Evolutionary conservation across 768 basidiomycete genomes (phyloP), one percentile per base, ranked within the genome.

Genomic region (Agrocybe pediades): DNA sequence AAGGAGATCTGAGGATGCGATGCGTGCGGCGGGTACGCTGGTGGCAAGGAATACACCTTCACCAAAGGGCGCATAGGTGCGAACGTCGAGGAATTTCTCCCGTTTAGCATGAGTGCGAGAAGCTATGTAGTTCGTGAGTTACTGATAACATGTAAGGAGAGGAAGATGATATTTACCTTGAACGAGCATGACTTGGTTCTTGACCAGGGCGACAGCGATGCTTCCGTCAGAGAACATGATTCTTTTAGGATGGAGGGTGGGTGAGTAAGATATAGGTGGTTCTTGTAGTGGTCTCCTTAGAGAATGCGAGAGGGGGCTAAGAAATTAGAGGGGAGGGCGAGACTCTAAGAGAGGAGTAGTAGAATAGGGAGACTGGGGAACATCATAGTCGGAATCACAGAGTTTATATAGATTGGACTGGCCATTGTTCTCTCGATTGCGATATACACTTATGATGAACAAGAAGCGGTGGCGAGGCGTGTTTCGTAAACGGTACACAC

Each of bases 181-280:
- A 21, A 88, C 83, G 55, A 90, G 65, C 75, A 80, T 81, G 27
- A 90, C 82, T 64, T 84, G 81, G 61, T 80, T 82, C 58, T 84
- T 82, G 42, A 89, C 84, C 53, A 88, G 63, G 19, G 88, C 88
- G 52, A 89, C 79, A 47, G 86, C 88, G 54, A 88, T 70, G 36
- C 81, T 77, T 47, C 87, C 84, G 64, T 81, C 68, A 59, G 78
- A 69, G 75, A 84, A 76, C 66, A 69, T 70, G 25, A 53, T 36
- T 11, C n/a, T 68, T 23, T 41, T 53, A 15, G 29, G 11, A 27
- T 9, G n/a, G 46, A 13, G 20, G 16, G 24, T 43, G 26, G 23
- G 20, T 41, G 21, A n/a, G 39, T 26, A 17, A 33, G 19, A 27
- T 41, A 39, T 24, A 21, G 40, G 46, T 54, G 41, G n/a, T n/a